Conservation (phyloP, 2,329 filamentous ascomycete species). For the Xylariaceae sp. region DNA sequence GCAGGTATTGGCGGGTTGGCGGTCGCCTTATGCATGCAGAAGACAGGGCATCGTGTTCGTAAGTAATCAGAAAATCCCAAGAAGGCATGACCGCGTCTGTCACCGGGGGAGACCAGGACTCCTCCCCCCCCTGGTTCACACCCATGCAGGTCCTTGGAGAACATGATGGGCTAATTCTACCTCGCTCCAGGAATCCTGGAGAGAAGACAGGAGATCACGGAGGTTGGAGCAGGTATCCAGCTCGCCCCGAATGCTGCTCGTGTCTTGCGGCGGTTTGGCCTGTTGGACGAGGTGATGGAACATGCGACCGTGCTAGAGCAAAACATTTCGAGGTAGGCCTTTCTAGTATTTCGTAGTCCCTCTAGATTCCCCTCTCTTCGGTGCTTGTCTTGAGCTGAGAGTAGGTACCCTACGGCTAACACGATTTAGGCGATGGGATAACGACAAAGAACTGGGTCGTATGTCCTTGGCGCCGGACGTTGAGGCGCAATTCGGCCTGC, state of each 20-base stretch:
- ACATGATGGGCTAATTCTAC: conserved; percentile 18
- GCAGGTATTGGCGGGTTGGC: conserved; percentile 40
- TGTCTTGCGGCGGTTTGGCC: conserved; percentile 31
- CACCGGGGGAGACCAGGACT: no score
- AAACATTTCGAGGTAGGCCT: conserved; percentile 29
- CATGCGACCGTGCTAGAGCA: conserved; percentile 23
- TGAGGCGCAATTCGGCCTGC: conserved; percentile 23
- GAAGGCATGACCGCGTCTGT: no score
- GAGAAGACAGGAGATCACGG: conserved; percentile 31
- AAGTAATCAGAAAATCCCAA: neutral
- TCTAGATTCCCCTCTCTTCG: neutral
- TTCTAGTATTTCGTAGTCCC: no score
- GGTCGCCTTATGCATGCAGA: conserved; percentile 35
- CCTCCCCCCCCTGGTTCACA: no score
- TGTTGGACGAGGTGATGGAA: conserved; percentile 22
- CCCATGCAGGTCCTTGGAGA: neutral
- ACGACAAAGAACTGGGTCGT: conserved; percentile 24
- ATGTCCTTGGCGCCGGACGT: conserved; percentile 17
- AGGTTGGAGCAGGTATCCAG: conserved; percentile 38
- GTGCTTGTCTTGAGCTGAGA: neutral
- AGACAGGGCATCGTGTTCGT: conserved; percentile 18
- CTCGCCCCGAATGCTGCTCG: conserved; percentile 34
- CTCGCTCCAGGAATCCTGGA: conserved; percentile 29
- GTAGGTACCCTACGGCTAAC: neutral
- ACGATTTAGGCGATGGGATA: conserved; percentile 22